Conservation (phyloP, 2,329 filamentous ascomycete genomes). For the Colletotrichum sp. region DNA sequence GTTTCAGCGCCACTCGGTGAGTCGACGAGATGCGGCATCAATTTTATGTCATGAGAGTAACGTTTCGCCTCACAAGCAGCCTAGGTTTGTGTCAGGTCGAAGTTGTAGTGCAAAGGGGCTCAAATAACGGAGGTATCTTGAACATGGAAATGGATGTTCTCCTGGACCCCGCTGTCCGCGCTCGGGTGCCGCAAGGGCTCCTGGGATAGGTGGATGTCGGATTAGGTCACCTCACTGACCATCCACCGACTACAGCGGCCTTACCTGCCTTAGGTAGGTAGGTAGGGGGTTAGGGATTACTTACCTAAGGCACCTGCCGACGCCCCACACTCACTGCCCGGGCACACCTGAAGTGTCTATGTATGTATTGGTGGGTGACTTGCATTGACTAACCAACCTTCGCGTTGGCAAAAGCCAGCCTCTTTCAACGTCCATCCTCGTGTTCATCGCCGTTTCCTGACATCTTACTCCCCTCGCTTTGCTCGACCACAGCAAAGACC, state of each 20-base stretch:
- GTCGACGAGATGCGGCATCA: neutral
- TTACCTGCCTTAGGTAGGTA: neutral
- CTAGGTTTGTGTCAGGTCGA: neutral
- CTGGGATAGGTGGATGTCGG: too few species aligned
- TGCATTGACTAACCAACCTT: neutral
- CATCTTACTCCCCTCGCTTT: neutral
- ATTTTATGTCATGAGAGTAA: neutral
- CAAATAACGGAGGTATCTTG: neutral
- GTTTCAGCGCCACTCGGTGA: neutral
- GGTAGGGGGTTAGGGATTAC: neutral
- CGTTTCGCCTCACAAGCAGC: neutral
- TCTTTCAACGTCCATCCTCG: neutral
- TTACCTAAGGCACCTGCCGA: neutral
- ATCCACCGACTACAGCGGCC: neutral
- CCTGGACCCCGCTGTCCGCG: neutral
- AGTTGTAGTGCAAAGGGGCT: neutral
- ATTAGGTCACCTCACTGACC: neutral
- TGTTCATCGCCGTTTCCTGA: neutral
- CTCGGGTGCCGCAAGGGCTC: neutral
- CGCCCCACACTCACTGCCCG: neutral
- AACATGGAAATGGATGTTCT: neutral
- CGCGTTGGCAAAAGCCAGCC: neutral
- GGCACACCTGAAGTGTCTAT: neutral
- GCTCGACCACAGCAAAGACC: neutral
- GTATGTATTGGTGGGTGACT: neutral